Percentiles rank a stretch among this genome's conserved stretches.
Conservation (phyloP, 495 filamentous ascomycete species). For the Daldinia caldariorum region DNA sequence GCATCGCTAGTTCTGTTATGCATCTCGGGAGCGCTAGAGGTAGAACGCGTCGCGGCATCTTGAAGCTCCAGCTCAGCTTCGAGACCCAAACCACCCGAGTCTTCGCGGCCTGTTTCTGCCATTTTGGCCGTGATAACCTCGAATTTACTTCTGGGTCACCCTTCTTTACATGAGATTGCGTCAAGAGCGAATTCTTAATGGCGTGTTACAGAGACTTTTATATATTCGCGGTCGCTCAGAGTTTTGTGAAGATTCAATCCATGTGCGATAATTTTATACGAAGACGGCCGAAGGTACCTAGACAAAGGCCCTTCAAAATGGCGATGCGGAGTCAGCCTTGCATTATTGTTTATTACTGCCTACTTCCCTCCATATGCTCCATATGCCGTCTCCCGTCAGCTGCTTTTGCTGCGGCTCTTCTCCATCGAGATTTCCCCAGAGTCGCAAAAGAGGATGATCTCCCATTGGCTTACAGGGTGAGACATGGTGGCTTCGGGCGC, state of each 20-base stretch:
- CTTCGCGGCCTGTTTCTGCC: constrained; percentile 18
- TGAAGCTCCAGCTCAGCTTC: constrained; percentile 32
- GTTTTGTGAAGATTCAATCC: background rate
- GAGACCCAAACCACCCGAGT: constrained; percentile 11
- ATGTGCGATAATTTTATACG: background rate
- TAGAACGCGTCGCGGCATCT: constrained; percentile 12
- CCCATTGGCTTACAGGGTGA: constrained; percentile 25
- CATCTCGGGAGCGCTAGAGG: constrained; percentile 12
- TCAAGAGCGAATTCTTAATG: constrained; percentile 7
- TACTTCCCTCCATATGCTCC: constrained; percentile 17
- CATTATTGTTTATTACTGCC: constrained; percentile 9
- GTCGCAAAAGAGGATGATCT: background rate
- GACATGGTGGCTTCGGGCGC: constrained; percentile 29
- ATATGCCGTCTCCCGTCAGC: constrained; percentile 19
- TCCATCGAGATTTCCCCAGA: constrained; percentile 39
- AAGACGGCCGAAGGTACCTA: background rate
- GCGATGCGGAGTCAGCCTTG: constrained; percentile 2
- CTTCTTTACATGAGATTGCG: constrained; percentile 18
- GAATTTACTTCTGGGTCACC: background rate
- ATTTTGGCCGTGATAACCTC: constrained; percentile 5
- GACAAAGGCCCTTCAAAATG: constrained; percentile 5
- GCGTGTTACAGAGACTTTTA: constrained; percentile 9
- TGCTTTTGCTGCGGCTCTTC: constrained; percentile 40
- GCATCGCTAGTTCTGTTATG: constrained; percentile 9
- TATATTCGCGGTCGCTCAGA: background rate